These are phyloP conservation scores for Colletotrichum noveboracense DNA, from an alignment of 2,329 filamentous ascomycete species.

Conservation along the genomic window DNA sequence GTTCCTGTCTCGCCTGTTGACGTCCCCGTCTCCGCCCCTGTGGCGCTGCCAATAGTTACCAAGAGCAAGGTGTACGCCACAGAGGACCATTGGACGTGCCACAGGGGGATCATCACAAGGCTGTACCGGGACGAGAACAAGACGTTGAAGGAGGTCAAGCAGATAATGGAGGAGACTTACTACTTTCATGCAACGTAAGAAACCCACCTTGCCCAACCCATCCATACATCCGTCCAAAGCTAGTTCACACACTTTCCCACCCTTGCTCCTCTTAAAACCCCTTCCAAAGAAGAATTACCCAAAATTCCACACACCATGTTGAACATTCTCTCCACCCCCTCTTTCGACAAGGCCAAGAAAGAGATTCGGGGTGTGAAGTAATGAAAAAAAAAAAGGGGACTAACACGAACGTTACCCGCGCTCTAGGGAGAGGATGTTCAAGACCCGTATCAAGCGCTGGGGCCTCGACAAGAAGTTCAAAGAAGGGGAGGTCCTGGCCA, in stretches of 20 bases:
- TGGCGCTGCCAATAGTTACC: background rate
- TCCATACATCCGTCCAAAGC: background rate
- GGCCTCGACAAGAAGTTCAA: conserved; percentile 10
- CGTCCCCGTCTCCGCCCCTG: background rate
- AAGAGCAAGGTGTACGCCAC: background rate
- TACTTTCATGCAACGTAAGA: background rate
- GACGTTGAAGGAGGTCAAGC: background rate
- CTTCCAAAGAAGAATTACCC: background rate
- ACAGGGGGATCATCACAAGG: background rate
- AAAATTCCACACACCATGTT: background rate
- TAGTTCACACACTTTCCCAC: background rate
- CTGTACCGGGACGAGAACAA: background rate
- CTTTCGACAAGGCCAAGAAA: background rate
- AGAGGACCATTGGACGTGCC: background rate
- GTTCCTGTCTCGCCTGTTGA: background rate
- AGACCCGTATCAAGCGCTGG: background rate
- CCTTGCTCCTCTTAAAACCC: background rate
- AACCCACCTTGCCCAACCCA: background rate
- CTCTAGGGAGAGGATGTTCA: conserved; percentile 1
- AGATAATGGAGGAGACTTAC: conserved; percentile 1
- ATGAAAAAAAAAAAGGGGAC: background rate
- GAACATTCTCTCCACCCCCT: background rate
- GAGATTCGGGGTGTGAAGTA: background rate
- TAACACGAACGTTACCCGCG: background rate
- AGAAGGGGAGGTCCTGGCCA: background rate